phyloP scores from a whole-genome alignment of 2,329 filamentous ascomycete genomes.

The Ascochyta viciae-villosae region DNA sequence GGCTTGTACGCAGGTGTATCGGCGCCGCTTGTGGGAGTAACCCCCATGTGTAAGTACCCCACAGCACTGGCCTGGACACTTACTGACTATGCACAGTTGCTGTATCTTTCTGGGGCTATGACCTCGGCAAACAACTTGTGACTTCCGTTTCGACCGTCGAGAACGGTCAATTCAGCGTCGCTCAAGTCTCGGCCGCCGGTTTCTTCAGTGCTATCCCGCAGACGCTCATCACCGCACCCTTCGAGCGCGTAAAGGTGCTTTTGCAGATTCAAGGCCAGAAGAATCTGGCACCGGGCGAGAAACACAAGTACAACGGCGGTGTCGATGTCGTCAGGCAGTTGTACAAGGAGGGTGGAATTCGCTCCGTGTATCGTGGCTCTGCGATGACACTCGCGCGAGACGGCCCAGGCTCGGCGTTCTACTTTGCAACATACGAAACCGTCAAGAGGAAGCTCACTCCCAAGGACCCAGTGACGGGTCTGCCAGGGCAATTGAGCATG shows the following conservation, averaged over 20 bases:
- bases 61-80: neutral
- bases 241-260: conserved; percentile 98
- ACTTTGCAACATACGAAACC: conserved; percentile 97
- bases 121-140: conserved; percentile 91
- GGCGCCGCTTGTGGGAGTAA: conserved; percentile 92
- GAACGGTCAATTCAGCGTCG: conserved; percentile 78
- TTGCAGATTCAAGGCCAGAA: conserved; percentile 97
- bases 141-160: conserved; percentile 69
- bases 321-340: conserved; percentile 91
- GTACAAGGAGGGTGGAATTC: conserved; percentile 87
- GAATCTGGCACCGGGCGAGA: conserved; percentile 82
- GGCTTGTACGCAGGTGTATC: conserved; percentile 97
- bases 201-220: conserved; percentile 96
- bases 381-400: conserved; percentile 92
- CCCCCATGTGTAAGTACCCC: conserved; percentile 88
- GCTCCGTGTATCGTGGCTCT: conserved; percentile 90
- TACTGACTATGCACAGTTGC: conserved; percentile 57
- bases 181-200: conserved; percentile 87
- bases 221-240: conserved; percentile 97
- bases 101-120: conserved; percentile 83
- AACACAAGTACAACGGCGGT: conserved; percentile 88
- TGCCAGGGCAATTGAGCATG: conserved; percentile 80
- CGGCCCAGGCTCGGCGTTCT: conserved; percentile 89
- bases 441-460: conserved; percentile 89
- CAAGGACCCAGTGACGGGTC: conserved; percentile 72